Conservation (phyloP, 1,284 basidiomycete species). For the Pseudozyma sp. region DNA sequence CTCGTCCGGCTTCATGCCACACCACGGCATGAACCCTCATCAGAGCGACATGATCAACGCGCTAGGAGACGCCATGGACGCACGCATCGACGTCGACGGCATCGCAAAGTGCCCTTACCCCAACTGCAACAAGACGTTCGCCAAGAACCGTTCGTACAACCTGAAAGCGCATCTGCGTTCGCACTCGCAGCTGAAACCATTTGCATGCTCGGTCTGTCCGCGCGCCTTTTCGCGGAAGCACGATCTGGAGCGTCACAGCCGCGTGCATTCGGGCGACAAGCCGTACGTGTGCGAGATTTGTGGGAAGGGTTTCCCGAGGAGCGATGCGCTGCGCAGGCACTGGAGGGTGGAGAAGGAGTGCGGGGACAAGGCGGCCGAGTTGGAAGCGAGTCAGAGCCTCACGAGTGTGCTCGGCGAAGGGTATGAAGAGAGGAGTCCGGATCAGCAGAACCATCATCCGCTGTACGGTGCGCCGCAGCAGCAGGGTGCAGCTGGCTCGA, state of each 20-base stretch:
- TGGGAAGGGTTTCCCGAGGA: constrained; percentile 65
- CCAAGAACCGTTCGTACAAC: constrained; percentile 65
- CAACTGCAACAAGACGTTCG: constrained; percentile 65
- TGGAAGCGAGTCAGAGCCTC: constrained; percentile 55
- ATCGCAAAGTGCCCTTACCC: constrained; percentile 60
- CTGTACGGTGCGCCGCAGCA: constrained; percentile 16
- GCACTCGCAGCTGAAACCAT: constrained; percentile 64
- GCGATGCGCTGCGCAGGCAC: constrained; percentile 65
- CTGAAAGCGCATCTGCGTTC: constrained; percentile 63
- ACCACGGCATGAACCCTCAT: constrained; percentile 34
- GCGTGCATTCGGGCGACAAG: constrained; percentile 67
- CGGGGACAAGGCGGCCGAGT: constrained; percentile 54
- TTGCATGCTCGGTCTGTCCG: constrained; percentile 63
- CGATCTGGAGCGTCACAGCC: constrained; percentile 66
- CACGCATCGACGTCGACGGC: constrained; percentile 56
- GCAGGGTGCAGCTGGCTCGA: constrained; percentile 5
- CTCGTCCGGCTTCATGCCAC: constrained; percentile 23
- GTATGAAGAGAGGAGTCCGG: constrained; percentile 33
- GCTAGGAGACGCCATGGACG: constrained; percentile 58
- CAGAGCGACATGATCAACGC: constrained; percentile 57
- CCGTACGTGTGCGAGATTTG: constrained; percentile 67
- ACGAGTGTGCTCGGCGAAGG: constrained; percentile 24
- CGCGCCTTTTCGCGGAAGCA: constrained; percentile 66
- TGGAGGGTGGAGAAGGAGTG: constrained; percentile 66
- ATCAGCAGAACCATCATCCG: constrained; percentile 24